These are phyloP conservation scores for Zasmidium cellare DNA, from an alignment of 2,329 filamentous ascomycete species.

Conservation along the genomic window DNA sequence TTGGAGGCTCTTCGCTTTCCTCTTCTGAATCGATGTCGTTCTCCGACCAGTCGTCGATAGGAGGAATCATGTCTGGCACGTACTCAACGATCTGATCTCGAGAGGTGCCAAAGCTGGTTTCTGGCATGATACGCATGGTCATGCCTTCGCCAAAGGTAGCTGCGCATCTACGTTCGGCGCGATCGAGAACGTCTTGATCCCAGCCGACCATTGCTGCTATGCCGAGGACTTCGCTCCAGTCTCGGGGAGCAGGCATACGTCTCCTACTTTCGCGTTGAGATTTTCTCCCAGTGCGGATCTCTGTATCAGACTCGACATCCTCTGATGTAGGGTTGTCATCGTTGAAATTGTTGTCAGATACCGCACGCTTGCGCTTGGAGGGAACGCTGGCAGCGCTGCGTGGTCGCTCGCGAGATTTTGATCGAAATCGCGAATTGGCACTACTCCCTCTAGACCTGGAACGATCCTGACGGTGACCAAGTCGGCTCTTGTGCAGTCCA, in stretches of 20 bases:
- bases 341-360: slow-evolving; percentile 4
- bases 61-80: slow-evolving; percentile 33
- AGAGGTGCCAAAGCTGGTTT: slow-evolving; percentile 10
- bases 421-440: slow-evolving; percentile 13
- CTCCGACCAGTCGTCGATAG: slow-evolving; percentile 21
- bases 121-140: slow-evolving; percentile 32
- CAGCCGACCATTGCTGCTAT: slow-evolving; percentile 75
- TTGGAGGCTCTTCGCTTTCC: neutral
- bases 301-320: neutral
- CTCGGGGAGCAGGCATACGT: slow-evolving; percentile 52
- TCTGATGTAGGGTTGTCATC: neutral
- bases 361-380: slow-evolving; percentile 10
- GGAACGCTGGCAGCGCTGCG: neutral
- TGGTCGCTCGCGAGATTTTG: slow-evolving; percentile 1
- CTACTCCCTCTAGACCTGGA: slow-evolving; percentile 4
- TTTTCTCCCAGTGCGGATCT: neutral
- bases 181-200: slow-evolving; percentile 62
- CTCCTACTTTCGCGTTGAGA: neutral
- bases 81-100: slow-evolving; percentile 36
- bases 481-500: slow-evolving; percentile 62
- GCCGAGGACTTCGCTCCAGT: slow-evolving; percentile 85
- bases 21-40: neutral
- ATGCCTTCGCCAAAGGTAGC: slow-evolving; percentile 73
- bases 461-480: slow-evolving; percentile 23
- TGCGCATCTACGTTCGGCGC: slow-evolving; percentile 72